Conservation (phyloP, 1,284 basidiomycete species). For the Melampsora larici-populina region DNA sequence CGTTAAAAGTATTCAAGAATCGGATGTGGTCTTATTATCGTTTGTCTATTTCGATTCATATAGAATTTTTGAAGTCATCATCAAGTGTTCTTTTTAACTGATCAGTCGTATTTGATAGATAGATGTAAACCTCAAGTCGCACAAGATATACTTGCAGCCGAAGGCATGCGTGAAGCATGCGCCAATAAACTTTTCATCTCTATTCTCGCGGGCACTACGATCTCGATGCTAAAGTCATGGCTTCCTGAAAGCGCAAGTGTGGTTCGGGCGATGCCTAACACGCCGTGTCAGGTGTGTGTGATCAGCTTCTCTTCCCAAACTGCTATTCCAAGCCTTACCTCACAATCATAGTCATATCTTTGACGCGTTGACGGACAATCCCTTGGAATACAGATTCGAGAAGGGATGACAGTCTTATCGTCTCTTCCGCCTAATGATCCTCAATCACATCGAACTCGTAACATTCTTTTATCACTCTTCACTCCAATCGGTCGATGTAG, state of each 20-base stretch:
- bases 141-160: slow-evolving; percentile 67
- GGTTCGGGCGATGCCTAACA: slow-evolving; percentile 97
- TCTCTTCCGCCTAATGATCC: slow-evolving; percentile 60
- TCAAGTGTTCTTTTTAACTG: neutral
- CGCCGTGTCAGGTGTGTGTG: slow-evolving; percentile 75
- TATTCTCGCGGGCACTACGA: slow-evolving; percentile 91
- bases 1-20: slow-evolving; percentile 66
- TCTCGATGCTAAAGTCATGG: slow-evolving; percentile 72
- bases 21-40: slow-evolving; percentile 86
- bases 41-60: slow-evolving; percentile 55
- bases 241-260: slow-evolving; percentile 75
- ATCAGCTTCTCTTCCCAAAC: slow-evolving; percentile 2
- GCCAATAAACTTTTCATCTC: slow-evolving; percentile 88
- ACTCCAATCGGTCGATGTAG: slow-evolving; percentile 89
- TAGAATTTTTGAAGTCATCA: neutral
- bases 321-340: neutral
- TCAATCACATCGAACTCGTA: slow-evolving; percentile 63
- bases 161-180: slow-evolving; percentile 81
- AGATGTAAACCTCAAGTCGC: slow-evolving; percentile 95
- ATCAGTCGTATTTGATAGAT: slow-evolving; percentile 6
- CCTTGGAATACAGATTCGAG: slow-evolving; percentile 68
- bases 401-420: slow-evolving; percentile 92
- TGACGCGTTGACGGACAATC: neutral
- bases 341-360: neutral
- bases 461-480: slow-evolving; percentile 87